Evolutionary conservation across 441 rosid species (phyloP), one percentile per base, ranked within the genome.

Genomic region (Euphorbia corollata): DNA sequence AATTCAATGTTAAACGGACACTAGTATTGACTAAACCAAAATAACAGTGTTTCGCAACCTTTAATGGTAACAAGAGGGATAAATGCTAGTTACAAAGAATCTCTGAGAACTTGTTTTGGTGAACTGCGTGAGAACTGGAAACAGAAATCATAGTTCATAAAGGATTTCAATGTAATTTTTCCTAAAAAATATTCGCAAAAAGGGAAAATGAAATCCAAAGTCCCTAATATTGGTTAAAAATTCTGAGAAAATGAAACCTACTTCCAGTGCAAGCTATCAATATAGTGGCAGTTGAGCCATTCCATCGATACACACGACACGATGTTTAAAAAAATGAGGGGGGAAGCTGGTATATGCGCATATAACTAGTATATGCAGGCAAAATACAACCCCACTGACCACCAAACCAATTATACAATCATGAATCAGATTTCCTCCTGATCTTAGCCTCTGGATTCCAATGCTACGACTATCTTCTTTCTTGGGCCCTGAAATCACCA

Each of bases 401-500:
- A 36, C 7, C 63, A 60, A 63, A 51, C 68, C 73, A 60, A 41
- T 23, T 38, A 45, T 66, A 74, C 65, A 69, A 56, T 39, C 53
- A n/a, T 39, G 18, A 38, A 64, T 9, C 23, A 60, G 41, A 8
- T 38, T 62, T 18, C 69, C 66, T 6, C 59, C 30, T 39, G 22
- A 45, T 47, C 53, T 81, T 79, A 86, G 66, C 77, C 85, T 76
- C 80, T 85, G 13, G 96, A 82, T 78, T 86, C 96, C 83, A 93
- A 71, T 47, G 90, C 97, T 69, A 91, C 77, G 7, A 89, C 83
- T 82, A 93, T 89, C 84, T 93, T 93, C 90, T 93, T 93, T 73
- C 99, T 85, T 27, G 97, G 99, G n/a, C 99, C 97, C 97, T 93
- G 84, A 62, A 76, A 79, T 70, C 71, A 68, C 41, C 63, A 69